phyloP scores from a whole-genome alignment of 176 grass and related monocot genomes.

The Oryza australiensis region DNA sequence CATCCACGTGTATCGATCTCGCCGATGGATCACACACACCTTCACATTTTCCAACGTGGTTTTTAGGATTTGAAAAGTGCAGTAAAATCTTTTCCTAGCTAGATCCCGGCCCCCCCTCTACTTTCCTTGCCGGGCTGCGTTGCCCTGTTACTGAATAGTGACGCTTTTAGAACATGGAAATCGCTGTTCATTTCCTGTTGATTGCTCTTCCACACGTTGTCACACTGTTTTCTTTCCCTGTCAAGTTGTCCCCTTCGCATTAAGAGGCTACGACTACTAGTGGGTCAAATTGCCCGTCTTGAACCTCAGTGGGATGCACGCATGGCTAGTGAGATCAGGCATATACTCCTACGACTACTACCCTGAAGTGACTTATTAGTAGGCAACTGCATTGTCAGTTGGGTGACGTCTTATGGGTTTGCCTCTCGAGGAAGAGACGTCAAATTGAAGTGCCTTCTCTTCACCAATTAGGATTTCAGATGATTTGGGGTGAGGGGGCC shows the following conservation, averaged over 20 bases:
- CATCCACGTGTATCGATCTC: background rate
- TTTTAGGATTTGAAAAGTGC: background rate
- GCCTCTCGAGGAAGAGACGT: background rate
- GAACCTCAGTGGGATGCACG: background rate
- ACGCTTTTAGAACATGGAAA: conserved; percentile 31
- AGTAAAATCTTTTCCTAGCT: background rate
- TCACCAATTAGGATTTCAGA: background rate
- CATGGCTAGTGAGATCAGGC: background rate
- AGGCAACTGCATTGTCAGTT: background rate
- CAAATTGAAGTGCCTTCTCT: background rate
- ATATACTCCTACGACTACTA: background rate
- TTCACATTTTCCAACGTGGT: conserved; percentile 8
- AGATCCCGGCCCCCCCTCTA: background rate
- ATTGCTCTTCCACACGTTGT: background rate
- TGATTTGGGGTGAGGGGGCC: too few species aligned
- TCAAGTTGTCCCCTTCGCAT: background rate
- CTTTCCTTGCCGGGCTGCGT: conserved; percentile 27
- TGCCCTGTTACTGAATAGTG: conserved; percentile 32
- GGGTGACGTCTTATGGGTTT: background rate
- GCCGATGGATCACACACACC: background rate
- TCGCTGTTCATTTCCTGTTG: conserved; percentile 13
- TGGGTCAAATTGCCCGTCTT: background rate
- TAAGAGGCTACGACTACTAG: background rate
- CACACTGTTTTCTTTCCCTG: background rate
- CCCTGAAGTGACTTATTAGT: background rate